Conservation (phyloP, 164 flowering plant genomes). For the Amborella trichopoda region DNA sequence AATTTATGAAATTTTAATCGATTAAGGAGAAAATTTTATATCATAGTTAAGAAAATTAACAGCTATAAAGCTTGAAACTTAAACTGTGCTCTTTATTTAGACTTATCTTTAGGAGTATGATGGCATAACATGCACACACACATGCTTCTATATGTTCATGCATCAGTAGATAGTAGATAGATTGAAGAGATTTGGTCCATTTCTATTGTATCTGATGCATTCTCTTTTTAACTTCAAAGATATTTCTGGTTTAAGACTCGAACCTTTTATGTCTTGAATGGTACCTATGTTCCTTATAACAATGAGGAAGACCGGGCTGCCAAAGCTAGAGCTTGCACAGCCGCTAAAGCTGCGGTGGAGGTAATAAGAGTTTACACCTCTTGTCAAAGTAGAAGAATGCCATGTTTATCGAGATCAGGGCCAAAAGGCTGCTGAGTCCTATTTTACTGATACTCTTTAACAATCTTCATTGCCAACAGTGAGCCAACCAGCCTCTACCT, state of each 20-base stretch:
- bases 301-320: conserved; percentile 93
- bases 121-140: too few relatives aligned
- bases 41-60: too few relatives aligned
- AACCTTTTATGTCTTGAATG: conserved; percentile 4
- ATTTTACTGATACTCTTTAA: conserved; percentile 32
- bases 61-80: too few relatives aligned
- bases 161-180: too few relatives aligned
- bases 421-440: conserved; percentile 32
- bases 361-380: conserved; percentile 28
- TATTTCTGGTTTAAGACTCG: too few relatives aligned
- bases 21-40: too few relatives aligned
- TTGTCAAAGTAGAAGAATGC: conserved; percentile 38
- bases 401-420: conserved; percentile 37
- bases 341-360: conserved; percentile 55
- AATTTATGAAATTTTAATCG: too few relatives aligned
- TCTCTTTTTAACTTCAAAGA: neutral
- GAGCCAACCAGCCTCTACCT: conserved; percentile 40
- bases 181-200: too few relatives aligned
- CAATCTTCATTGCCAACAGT: conserved; percentile 26
- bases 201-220: neutral
- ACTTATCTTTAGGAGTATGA: too few relatives aligned
- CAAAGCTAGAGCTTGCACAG: conserved; percentile 89
- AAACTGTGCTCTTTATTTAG: too few relatives aligned
- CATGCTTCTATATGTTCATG: too few relatives aligned
- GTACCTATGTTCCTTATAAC: conserved; percentile 27